Percentiles rank a stretch among this genome's conserved stretches.
Evolutionary conservation across 192 early-diverging fungal species (phyloP).

Genomic region (Phycomyces blakesleeanus): DNA sequence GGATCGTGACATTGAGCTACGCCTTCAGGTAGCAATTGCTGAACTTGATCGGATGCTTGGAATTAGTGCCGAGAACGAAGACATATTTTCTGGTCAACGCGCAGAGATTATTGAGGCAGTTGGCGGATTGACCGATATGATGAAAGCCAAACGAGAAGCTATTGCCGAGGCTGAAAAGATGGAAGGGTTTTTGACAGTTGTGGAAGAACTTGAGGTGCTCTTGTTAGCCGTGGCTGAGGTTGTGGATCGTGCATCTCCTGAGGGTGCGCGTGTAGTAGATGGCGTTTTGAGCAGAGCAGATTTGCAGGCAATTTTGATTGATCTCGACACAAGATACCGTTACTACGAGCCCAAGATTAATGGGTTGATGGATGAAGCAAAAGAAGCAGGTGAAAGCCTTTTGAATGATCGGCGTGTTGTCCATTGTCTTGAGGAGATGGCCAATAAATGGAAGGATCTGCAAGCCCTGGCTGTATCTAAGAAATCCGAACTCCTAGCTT

Average conservation of each 20-base stretch:
- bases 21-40: constrained; percentile 27
- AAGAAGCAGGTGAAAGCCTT: constrained; percentile 20
- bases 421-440: constrained; percentile 36
- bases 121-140: constrained; percentile 25
- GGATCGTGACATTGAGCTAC: constrained; percentile 30
- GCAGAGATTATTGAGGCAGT: constrained; percentile 35
- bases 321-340: constrained; percentile 38
- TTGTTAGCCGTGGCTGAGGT: constrained; percentile 36
- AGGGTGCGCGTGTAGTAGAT: constrained; percentile 9
- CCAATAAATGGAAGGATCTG: constrained; percentile 46
- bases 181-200: constrained; percentile 32
- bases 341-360: constrained; percentile 44
- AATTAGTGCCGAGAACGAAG: constrained; percentile 12
- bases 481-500: constrained; percentile 34
- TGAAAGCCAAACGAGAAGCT: constrained; percentile 34
- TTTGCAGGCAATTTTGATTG: constrained; percentile 37
- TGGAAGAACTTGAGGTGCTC: constrained; percentile 41
- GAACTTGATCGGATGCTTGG: constrained; percentile 33
- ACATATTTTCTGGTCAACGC: constrained; percentile 32
- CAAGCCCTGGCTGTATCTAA: constrained; percentile 40
- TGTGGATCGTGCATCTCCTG: constrained; percentile 24
- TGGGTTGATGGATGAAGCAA: constrained; percentile 31
- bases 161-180: constrained; percentile 37
- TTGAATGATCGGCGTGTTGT: constrained; percentile 43
- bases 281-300: constrained; percentile 25